Evolutionary conservation across 2,329 filamentous ascomycete species (phyloP), one percentile per base, ranked within the genome.

Genomic region (Phyllosticta ampelicida): DNA sequence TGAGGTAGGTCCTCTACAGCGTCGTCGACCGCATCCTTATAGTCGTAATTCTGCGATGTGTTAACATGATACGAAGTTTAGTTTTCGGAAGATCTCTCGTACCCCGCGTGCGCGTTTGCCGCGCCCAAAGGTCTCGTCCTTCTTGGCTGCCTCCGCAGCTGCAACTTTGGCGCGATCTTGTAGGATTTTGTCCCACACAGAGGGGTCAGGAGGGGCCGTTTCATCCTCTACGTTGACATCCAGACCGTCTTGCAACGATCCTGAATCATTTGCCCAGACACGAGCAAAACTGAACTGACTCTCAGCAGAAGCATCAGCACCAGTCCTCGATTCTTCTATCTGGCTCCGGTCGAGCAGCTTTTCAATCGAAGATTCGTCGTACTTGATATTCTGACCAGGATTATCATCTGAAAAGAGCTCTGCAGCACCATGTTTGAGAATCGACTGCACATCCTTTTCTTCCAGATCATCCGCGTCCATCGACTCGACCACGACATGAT

Each of bases 401-500:
- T 85, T 79, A 56, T 86, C 82, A 23, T 94, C 87, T 53, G 86
- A 82, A 69, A 99, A 97, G 3, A 99, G 75, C 10, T 91, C 88
- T 60, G 87, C 84, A 0, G 92, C 91, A 56, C 94, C 94, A 67
- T 95, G 87, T 63, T 86, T 87, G 48, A 99, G 78, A 61, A 97
- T 91, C 0, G 88, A 89, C 65, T 95, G 90, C 4, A 97, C 74
- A 66, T 97, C 90, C 60, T 87, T 80, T 8, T 85, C 84, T 9
- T 83, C 84, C 44, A 92, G 82, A 51, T 94, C 87, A n/a, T 91
- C 86, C 1, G 84, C 82, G 59, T 91, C 89, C 82, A 99, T 90
- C 56, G 84, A 86, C 69, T 97, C 91, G 60, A 99, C 96, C 19
- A 99, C 80, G 1, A 94, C 88, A 70, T 97, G 91, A 65, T 99